A percentile compares a stretch with the other conserved stretches of the same genome.
These are phyloP conservation scores for Citrus hindsii DNA, from an alignment of 345 rosid genomes.

Conservation along the genomic window DNA sequence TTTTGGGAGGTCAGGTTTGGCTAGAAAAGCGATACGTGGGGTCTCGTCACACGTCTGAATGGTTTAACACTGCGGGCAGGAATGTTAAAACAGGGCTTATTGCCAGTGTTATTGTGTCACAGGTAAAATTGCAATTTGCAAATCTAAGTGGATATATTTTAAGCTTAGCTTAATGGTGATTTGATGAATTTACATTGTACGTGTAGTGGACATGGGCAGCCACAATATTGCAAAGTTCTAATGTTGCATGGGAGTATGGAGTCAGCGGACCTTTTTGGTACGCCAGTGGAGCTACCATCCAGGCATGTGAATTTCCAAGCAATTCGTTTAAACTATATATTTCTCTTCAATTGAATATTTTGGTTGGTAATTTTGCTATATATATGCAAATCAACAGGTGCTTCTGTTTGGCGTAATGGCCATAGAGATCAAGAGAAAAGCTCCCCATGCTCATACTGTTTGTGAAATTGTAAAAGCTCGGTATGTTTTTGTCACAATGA, in stretches of 20 bases:
- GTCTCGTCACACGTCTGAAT: conserved; percentile 80
- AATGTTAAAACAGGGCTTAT: conserved; percentile 94
- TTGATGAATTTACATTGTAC: neutral
- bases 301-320: conserved; percentile 38
- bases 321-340: neutral
- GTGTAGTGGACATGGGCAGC: conserved; percentile 98
- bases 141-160: too few species aligned
- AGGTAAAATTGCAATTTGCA: conserved; percentile 31
- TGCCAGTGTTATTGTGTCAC: conserved; percentile 91
- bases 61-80: conserved; percentile 99
- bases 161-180: neutral
- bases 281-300: conserved; percentile 93
- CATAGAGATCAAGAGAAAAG: conserved; percentile 92
- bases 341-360: neutral
- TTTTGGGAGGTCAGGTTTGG: conserved; percentile 53
- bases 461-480: conserved; percentile 95
- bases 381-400: conserved; percentile 39
- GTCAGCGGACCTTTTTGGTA: conserved; percentile 98
- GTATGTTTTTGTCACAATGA: conserved; percentile 28
- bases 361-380: neutral
- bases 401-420: conserved; percentile 92
- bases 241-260: conserved; percentile 94
- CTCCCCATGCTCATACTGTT: conserved; percentile 90
- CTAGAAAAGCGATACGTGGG: conserved; percentile 88
- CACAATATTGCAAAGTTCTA: conserved; percentile 93